phyloP scores from a whole-genome alignment of 1,284 basidiomycete genomes.

The Stygiomarasmius scandens region DNA sequence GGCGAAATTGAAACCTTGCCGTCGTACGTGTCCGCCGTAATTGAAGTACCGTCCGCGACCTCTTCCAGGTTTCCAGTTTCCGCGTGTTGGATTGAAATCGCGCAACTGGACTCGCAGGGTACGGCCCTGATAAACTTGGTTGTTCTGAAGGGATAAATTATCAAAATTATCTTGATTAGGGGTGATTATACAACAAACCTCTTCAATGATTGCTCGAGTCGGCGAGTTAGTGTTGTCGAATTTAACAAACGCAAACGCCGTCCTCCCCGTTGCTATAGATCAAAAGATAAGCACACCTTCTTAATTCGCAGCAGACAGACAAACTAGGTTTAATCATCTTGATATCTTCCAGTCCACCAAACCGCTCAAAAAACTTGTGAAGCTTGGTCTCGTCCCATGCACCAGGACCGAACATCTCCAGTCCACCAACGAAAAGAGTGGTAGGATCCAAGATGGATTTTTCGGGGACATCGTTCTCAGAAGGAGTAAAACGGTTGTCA shows the following conservation, averaged over 20 bases:
- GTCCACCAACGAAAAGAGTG: conserved; percentile 74
- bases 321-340: conserved; percentile 66
- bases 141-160: conserved; percentile 51
- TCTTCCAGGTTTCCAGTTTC: conserved; percentile 42
- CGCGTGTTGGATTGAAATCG: conserved; percentile 56
- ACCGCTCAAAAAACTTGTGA: conserved; percentile 57
- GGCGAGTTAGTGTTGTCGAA: conserved; percentile 64
- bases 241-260: conserved; percentile 76
- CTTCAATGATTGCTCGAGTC: conserved; percentile 59
- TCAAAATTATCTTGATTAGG: not conserved
- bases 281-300: conserved; percentile 3
- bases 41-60: conserved; percentile 34
- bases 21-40: conserved; percentile 28
- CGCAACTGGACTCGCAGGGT: conserved; percentile 71
- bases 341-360: conserved; percentile 63
- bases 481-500: conserved; percentile 22
- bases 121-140: conserved; percentile 65
- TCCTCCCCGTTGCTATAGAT: conserved; percentile 55
- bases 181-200: conserved; percentile 44
- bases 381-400: conserved; percentile 72
- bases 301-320: conserved; percentile 21
- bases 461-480: conserved; percentile 18
- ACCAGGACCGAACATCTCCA: conserved; percentile 61
- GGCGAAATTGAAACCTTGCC: conserved; percentile 16
- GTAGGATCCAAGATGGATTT: conserved; percentile 52